Evolutionary conservation across 148 eudicot genomes (phyloP).

Genomic region (Rhododendron simsii): DNA sequence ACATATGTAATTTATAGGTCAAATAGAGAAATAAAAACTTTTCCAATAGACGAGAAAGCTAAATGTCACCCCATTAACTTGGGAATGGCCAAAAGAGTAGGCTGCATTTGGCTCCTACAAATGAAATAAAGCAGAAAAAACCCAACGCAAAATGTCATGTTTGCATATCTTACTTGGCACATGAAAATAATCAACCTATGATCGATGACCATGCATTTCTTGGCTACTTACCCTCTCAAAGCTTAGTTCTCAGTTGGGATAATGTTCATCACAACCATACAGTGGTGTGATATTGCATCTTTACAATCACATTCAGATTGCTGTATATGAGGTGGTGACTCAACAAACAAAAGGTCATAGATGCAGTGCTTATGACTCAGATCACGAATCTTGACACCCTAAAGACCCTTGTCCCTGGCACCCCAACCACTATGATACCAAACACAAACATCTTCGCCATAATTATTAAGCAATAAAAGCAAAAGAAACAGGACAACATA

Average conservation of each 20-base stretch:
- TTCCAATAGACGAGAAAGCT: neutral
- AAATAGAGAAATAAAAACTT: neutral
- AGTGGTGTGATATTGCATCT: neutral
- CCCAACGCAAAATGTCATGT: neutral
- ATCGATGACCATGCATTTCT: neutral
- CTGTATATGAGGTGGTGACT: neutral
- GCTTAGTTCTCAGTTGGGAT: neutral
- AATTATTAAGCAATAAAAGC: neutral
- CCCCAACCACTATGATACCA: neutral
- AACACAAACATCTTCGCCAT: neutral
- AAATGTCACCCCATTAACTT: neutral
- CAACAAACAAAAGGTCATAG: neutral
- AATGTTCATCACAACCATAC: neutral
- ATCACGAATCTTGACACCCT: neutral
- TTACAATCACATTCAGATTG: neutral
- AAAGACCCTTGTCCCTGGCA: neutral
- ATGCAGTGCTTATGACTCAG: neutral
- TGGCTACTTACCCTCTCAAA: neutral
- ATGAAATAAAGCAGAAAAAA: neutral
- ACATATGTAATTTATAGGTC: neutral
- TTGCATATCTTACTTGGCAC: neutral
- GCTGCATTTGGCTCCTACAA: slow-evolving; percentile 3
- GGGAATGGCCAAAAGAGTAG: slow-evolving; percentile 6
- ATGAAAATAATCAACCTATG: neutral
- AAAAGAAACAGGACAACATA: neutral